Conservation (phyloP, 345 rosid genomes). For the Syzygium oleosum region DNA sequence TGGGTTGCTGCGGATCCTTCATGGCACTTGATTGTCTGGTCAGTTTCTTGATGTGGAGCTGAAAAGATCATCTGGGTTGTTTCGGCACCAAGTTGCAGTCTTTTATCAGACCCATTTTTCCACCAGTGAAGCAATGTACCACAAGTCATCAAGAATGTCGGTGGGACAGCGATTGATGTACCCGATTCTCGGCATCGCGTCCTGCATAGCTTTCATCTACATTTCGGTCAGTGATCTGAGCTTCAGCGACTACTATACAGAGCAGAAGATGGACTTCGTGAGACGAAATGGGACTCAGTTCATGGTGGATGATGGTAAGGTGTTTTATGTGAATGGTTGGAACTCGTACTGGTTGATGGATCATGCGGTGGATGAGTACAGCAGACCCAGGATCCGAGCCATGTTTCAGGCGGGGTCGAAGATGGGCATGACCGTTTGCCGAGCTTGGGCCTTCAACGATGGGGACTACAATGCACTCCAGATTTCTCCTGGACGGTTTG, state of each 20-base stretch:
- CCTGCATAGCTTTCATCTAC: slow-evolving; percentile 63
- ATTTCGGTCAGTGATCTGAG: slow-evolving; percentile 65
- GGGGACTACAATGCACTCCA: slow-evolving; percentile 91
- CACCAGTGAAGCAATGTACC: not conserved
- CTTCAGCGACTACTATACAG: slow-evolving; percentile 15
- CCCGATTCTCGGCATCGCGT: slow-evolving; percentile 77
- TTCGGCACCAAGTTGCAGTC: not conserved
- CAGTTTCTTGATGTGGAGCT: not conserved
- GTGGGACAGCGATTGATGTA: slow-evolving; percentile 47
- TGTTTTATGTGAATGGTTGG: slow-evolving; percentile 78
- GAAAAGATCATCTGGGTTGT: not conserved
- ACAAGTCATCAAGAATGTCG: slow-evolving; percentile 26
- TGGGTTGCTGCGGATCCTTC: not conserved
- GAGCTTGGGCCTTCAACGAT: slow-evolving; percentile 97
- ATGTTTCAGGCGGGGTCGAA: slow-evolving; percentile 76
- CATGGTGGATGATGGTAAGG: slow-evolving; percentile 42
- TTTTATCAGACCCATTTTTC: not conserved
- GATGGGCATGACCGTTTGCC: slow-evolving; percentile 94
- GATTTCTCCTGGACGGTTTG: slow-evolving; percentile 79
- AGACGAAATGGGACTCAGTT: slow-evolving; percentile 66
- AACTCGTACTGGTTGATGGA: slow-evolving; percentile 97
- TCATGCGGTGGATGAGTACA: slow-evolving; percentile 60
- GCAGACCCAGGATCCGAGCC: slow-evolving; percentile 46
- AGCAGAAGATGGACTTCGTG: slow-evolving; percentile 45
- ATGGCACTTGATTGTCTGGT: not conserved